Evolutionary conservation across 345 rosid genomes (phyloP), one percentile per base, ranked within the genome.

Genomic region (Linum tenue): DNA sequence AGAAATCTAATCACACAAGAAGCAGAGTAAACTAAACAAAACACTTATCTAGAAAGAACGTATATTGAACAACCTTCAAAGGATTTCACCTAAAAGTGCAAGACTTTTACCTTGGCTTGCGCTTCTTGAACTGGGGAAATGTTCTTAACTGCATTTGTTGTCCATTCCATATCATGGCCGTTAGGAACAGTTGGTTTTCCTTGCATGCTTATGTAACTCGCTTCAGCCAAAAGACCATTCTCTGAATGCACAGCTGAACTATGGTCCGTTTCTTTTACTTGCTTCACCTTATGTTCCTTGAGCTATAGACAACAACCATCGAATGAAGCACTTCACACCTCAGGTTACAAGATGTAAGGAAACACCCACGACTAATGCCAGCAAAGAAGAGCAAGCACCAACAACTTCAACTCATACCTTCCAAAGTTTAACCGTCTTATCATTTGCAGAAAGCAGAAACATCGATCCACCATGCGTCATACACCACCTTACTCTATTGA

Each of bases 351-450:
- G 7, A 74, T 65, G 44, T 22, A 22, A 22, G 31, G 31, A 22
- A 22, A 22, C 31, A 22, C 31, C 31, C 31, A 22, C 31, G 31
- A 22, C 31, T 22, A 22, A 22, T 22, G 31, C 31, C 31, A 22
- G 31, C 56, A 39, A 37, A 55, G 65, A 22, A n/a, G 31, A 3
- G 10, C 36, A 9, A 69, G 59, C 59, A n/a, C 22, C 64, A 64
- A 48, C 16, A 35, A 44, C 15, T 14, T 14, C 58, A 3, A 68
- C 36, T 8, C 63, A 31, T 73, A 86, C 91, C 88, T 84, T 84
- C 91, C 91, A 86, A 64, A 84, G 76, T 75, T 86, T 86, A 63
- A 82, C 79, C n/a, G 92, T 86, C 70, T 78, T 86, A 74, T 86
- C 85, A 67, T 86, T 86, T 8, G 89, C 70, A 15, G 92, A 82